Evolutionary conservation across 2,329 filamentous ascomycete species (phyloP), one percentile per base, ranked within the genome.

Genomic region (Aplosporella prunicola): DNA sequence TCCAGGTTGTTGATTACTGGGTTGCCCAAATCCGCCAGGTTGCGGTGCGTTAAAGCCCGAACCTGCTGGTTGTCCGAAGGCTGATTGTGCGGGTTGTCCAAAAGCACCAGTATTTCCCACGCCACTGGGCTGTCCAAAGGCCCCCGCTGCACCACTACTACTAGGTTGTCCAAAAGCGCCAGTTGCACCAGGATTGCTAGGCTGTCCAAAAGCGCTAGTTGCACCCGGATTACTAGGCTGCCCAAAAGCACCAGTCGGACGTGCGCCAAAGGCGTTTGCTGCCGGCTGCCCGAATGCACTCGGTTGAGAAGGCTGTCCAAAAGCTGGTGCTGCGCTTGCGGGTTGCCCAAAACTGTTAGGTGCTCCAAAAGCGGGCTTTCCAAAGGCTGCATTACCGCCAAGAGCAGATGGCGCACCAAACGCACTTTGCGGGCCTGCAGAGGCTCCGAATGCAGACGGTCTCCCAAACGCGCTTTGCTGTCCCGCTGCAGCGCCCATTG

Each of bases 41-140:
- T 33, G 45, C 43, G 42, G 47, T 56, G 35, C 53, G 46, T 32
- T 55, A 47, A 51, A 49, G 15, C 39, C 44, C 40, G 25, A 45
- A 24, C 35, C 49, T 39, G 6, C 50, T 45, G 8, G 20, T 17
- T 42, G 39, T 6, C 28, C 36, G 25, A 42, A 43, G 3, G 33
- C 38, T 24, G 46, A 35, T 24, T 42, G 41, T 1, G 38, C 40
- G 22, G 46, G 46, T 22, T 20, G 10, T 10, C 10, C 10, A 18
- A 9, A 9, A 7, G 9, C 9, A 9, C 18, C 32, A 6, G 20
- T 7, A 10, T 35, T 15, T 24, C 13, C 13, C 10, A 35, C 6
- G 49, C 48, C 45, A 69, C 14, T 47, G 36, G 51, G 10, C 35
- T 57, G 56, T 4, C 59, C 58, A 41, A 62, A 41, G 11, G 22